Evolutionary conservation across 352 stramenopile species (phyloP), one percentile per base, ranked within the genome.

Genomic region (Phytophthora litchii): DNA sequence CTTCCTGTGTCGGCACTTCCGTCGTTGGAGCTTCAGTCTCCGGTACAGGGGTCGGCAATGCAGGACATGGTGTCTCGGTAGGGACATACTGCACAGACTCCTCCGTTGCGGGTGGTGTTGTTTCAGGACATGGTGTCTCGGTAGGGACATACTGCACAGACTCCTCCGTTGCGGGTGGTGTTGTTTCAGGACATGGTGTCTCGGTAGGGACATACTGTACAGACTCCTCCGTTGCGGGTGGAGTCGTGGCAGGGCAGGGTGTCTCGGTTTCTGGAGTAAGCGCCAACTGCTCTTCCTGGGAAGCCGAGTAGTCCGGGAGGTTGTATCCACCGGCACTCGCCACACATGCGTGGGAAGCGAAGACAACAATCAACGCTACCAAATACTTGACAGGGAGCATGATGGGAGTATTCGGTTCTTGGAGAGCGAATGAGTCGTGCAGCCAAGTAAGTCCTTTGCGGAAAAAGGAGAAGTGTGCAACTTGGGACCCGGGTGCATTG

Each of bases 341-440:
- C 16, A 61, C 41, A 27, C 59, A 69, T 1, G 47, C 31, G 34
- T 67, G 65, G 1, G 60, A 59, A 38, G 51, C 60, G 16, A 54
- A 70, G 38, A 67, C 13, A 21, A 51, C 60, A 36, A 70, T 49
- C 9, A 74, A 38, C 13, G 60, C 45, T 34, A 61, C 60, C 12
- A 74, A 41, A n/a, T 67, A 74, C 65, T 74, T 74, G 32, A 70
- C 45, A 14, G 54, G 60, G 2, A 74, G 60, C 65, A 74, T 74
- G 10, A 1, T 53, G 23, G n/a, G 25, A 20, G 29, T 7, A 25
- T 34, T 56, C 2, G 19, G 13, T 12, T 56, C 31, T 52, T 66
- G 27, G 32, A 44, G 29, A 27, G 23, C 23, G 23, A 27, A 5
- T 5, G 23, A 27, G 5, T 32, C 40, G 35, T 20, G 27, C 14